phyloP scores from a whole-genome alignment of 2,329 filamentous ascomycete species.

The Domatiomyces catenatus region DNA sequence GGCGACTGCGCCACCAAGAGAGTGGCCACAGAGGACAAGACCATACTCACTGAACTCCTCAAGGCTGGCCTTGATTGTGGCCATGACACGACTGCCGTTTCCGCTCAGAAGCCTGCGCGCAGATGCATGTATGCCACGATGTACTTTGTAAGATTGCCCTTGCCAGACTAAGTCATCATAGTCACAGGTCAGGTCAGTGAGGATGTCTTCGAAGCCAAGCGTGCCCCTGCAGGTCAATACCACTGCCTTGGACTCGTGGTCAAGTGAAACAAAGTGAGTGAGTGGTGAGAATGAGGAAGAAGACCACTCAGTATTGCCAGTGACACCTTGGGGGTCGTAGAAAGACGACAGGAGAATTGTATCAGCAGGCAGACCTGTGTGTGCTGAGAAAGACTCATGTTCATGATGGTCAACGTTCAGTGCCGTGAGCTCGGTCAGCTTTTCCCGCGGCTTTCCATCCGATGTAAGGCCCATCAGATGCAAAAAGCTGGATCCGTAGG shows the following conservation, averaged over 20 bases:
- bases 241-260: conserved; percentile 56
- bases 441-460: conserved; percentile 15
- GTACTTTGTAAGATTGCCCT: conserved; percentile 50
- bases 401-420: conserved; percentile 25
- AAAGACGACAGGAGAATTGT: conserved; percentile 51
- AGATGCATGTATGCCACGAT: conserved; percentile 60
- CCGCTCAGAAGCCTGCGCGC: conserved; percentile 48
- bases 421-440: conserved; percentile 20
- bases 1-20: conserved; percentile 53
- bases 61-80: conserved; percentile 49
- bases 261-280: conserved; percentile 57
- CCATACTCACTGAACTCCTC: conserved; percentile 55
- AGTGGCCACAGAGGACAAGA: conserved; percentile 54
- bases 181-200: conserved; percentile 60
- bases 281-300: conserved; percentile 46
- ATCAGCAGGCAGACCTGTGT: conserved; percentile 30
- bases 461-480: conserved; percentile 30
- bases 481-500: conserved; percentile 32
- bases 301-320: conserved; percentile 41
- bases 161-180: conserved; percentile 53
- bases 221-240: conserved; percentile 60
- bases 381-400: conserved; percentile 30
- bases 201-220: conserved; percentile 56
- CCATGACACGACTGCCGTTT: conserved; percentile 49
- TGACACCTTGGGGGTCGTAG: conserved; percentile 48